phyloP scores from a whole-genome alignment of 768 basidiomycete species.

The Leccinum sublutescens region DNA sequence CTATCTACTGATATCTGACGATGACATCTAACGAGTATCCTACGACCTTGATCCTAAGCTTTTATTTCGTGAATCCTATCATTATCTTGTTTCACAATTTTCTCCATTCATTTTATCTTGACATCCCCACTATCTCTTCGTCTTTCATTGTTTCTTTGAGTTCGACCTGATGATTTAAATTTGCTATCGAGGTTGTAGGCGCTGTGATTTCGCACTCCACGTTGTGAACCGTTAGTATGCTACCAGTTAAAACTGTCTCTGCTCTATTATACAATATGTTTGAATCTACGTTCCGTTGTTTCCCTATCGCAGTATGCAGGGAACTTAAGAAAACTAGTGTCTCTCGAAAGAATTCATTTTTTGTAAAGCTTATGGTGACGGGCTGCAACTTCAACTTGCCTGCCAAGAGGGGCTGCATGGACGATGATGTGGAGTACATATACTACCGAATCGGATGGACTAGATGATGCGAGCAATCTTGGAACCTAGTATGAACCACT shows the following conservation, averaged over 20 bases:
- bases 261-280: conserved; percentile 17
- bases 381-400: background rate
- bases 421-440: conserved; percentile 62
- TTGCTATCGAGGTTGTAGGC: background rate
- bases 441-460: conserved; percentile 75
- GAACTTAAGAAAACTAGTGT: too few species aligned
- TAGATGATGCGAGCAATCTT: background rate
- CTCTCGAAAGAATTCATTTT: conserved; percentile 51
- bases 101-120: conserved; percentile 5
- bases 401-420: conserved; percentile 29
- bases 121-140: background rate
- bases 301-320: background rate
- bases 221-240: background rate
- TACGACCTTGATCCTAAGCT: conserved; percentile 15
- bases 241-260: conserved; percentile 3
- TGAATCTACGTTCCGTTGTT: conserved; percentile 18
- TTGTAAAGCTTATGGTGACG: conserved; percentile 44
- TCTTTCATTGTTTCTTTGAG: background rate
- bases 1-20: conserved; percentile 7
- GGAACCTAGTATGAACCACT: background rate
- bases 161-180: background rate
- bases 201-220: background rate
- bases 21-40: conserved; percentile 17
- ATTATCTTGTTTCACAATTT: conserved; percentile 20
- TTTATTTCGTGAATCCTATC: conserved; percentile 17